Evolutionary conservation across 1,139 yeast species (phyloP).

Genomic region (Diutina ranongensis): DNA sequence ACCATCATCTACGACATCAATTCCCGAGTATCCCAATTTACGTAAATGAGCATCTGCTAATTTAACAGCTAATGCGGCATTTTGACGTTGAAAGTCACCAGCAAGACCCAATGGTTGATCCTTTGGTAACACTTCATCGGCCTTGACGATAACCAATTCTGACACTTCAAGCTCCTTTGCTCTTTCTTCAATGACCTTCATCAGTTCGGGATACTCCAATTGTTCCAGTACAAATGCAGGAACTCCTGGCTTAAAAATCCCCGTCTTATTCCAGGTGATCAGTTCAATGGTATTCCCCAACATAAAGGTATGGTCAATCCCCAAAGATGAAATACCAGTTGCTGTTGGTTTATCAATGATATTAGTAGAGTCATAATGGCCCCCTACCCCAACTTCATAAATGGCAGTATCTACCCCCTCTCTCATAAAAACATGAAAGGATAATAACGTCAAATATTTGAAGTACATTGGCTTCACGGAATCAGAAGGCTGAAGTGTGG

Average conservation of each 20-base stretch:
- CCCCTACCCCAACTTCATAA: conserved; percentile 97
- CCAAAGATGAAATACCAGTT: conserved; percentile 78
- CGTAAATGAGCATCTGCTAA: conserved; percentile 54
- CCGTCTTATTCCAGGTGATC: conserved; percentile 95
- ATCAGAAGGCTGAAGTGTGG: conserved; percentile 52
- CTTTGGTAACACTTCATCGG: conserved; percentile 16
- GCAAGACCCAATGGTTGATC: conserved; percentile 59
- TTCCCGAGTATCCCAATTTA: conserved; percentile 27
- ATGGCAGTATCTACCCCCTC: conserved; percentile 91
- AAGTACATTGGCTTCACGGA: conserved; percentile 86
- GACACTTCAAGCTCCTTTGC: conserved; percentile 53
- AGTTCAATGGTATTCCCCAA: conserved; percentile 81
- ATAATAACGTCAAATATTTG: conserved; percentile 75
- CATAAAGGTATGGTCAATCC: conserved; percentile 87
- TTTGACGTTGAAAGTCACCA: conserved; percentile 75
- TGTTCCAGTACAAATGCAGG: conserved; percentile 61
- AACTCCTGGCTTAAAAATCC: conserved; percentile 64
- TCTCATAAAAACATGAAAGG: conserved; percentile 79
- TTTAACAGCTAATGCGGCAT: conserved; percentile 84
- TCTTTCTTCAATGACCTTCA: conserved; percentile 43
- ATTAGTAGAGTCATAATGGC: conserved; percentile 92
- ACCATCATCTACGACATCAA: conserved; percentile 6
- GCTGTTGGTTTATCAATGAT: conserved; percentile 70
- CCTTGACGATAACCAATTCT: conserved; percentile 36
- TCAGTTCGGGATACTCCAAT: conserved; percentile 38